Evolutionary conservation across 768 basidiomycete genomes (phyloP), one percentile per base, ranked within the genome.

Genomic region (Russula emetica): DNA sequence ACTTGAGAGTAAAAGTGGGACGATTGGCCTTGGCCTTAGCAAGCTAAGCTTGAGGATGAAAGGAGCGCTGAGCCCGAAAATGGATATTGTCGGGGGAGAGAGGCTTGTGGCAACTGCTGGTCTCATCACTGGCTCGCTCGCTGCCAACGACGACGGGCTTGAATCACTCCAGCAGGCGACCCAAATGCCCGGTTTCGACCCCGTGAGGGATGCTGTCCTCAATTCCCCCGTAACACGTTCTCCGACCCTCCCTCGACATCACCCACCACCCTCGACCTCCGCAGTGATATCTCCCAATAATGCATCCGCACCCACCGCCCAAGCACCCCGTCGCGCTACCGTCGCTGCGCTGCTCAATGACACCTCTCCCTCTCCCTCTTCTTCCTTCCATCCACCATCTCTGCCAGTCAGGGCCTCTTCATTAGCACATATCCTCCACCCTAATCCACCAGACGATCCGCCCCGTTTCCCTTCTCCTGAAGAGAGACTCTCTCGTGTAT

Each of bases 191-290:
- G 83, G 83, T 62, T 90, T 91, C 80, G 90, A 92, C 81, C 89
- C 90, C 70, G 89, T 92, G 66, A 83, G 90, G 74, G 90, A 92
- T 81, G 90, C 90, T 66, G 87, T 90, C 71, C 82, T 88, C 70
- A 89, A 89, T 75, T 88, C 87, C 49, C 89, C 89, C 34, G 74
- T 84, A 70, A 78, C 80, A 45, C 78, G 79, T 67, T 72, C 80
- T 55, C 76, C 75, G 70, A 61, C 77, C 66, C 76, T 78, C 28
- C 72, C 74, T 55, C 64, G 55, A 63, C 75, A 73, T 60, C 65
- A 68, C 54, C 57, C 38, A 32, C 51, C 66, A 28, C 67, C 60
- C 52, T 60, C 63, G 58, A 53, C 63, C 63, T 73, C 69, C 67
- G 72, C 70, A 73, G 54, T 63, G 71, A 67, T 79, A 66, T 75